Conservation (phyloP, 306 rosid species). For the Castanospermum australe region DNA sequence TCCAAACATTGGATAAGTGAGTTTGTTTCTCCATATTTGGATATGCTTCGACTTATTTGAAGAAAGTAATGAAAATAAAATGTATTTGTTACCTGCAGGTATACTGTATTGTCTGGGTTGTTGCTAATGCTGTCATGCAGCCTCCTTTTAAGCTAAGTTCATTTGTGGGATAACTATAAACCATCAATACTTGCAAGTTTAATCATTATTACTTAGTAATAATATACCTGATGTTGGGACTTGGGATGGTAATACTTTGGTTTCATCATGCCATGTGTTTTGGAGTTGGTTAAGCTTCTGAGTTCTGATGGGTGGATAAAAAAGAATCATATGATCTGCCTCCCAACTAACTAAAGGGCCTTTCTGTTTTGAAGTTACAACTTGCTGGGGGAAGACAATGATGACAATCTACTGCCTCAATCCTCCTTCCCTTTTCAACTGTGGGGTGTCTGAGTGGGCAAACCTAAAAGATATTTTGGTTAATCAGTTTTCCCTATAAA, state of each 20-base stretch:
- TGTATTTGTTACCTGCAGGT: neutral
- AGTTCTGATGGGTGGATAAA: neutral
- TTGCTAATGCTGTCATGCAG: neutral
- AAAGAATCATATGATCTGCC: neutral
- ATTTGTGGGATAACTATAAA: neutral
- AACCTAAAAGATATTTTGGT: slow-evolving; percentile 7
- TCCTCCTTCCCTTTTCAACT: slow-evolving; percentile 1
- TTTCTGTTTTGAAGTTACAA: neutral
- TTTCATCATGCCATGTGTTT: neutral
- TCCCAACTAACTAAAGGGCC: neutral
- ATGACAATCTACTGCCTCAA: neutral
- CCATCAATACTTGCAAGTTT: neutral
- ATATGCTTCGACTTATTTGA: neutral
- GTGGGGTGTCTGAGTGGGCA: slow-evolving; percentile 3
- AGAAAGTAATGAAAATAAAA: neutral
- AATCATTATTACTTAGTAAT: neutral
- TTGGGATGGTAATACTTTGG: neutral
- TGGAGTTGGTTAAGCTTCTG: slow-evolving; percentile 11
- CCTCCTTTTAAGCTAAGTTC: neutral
- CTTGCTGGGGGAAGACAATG: slow-evolving; percentile 9
- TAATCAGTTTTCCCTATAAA: neutral
- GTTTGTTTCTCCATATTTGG: neutral
- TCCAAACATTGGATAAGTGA: neutral
- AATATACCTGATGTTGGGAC: slow-evolving; percentile 3
- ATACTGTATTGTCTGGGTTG: neutral